Evolutionary conservation across 1,284 basidiomycete genomes (phyloP).

Genomic region (Naganishia liquefaciens): DNA sequence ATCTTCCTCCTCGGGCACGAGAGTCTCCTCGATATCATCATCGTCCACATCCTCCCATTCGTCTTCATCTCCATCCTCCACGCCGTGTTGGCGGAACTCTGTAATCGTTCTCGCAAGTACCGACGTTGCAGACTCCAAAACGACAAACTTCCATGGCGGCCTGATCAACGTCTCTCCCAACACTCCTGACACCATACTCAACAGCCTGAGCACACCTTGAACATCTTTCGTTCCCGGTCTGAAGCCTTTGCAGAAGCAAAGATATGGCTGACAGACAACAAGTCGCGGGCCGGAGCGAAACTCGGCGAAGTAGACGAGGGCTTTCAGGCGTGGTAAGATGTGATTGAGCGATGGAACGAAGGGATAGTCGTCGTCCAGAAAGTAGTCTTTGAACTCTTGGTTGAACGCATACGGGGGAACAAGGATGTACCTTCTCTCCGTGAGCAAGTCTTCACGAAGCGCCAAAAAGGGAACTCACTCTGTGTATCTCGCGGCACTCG

Average conservation of each 20-base stretch:
- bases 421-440: not conserved
- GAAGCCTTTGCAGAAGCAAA: not conserved
- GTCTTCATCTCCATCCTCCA: conserved; percentile 1
- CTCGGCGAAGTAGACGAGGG: conserved; percentile 4
- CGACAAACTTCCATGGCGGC: not conserved
- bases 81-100: not conserved
- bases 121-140: not conserved
- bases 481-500: not conserved
- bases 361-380: not conserved
- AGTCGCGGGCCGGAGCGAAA: not conserved
- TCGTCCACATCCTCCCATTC: not conserved
- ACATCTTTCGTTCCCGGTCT: not conserved
- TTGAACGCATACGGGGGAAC: not conserved
- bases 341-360: not conserved
- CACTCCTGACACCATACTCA: not conserved
- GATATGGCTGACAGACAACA: not conserved
- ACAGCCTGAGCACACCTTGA: not conserved
- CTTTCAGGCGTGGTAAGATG: conserved; percentile 1
- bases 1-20: not conserved
- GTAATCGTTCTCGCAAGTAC: not conserved
- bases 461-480: not conserved
- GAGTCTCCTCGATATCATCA: conserved; percentile 7
- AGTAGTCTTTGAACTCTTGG: not conserved
- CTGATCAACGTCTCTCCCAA: conserved; percentile 2
- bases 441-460: not conserved